A percentile compares a stretch with the other conserved stretches of the same genome.
Conservation (phyloP, 2,329 filamentous ascomycete genomes). For the Verticillium nubilum region DNA sequence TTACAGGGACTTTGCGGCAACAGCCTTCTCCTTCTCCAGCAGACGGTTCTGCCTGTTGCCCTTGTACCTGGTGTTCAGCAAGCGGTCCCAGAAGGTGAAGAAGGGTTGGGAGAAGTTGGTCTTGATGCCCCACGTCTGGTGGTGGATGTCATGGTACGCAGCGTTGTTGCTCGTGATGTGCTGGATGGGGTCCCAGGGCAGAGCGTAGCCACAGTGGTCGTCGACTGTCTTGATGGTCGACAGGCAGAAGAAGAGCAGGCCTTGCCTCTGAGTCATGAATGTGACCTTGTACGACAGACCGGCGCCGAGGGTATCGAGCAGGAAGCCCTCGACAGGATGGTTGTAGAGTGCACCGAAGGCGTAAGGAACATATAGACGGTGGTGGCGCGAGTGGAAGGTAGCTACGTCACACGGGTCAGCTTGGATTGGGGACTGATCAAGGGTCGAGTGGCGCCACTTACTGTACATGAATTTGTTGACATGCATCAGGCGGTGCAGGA, state of each 20-base stretch:
- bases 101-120: slow-evolving; percentile 87
- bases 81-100: slow-evolving; percentile 90
- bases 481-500: slow-evolving; percentile 94
- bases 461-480: slow-evolving; percentile 96
- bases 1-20: slow-evolving; percentile 5
- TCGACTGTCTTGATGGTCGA: slow-evolving; percentile 96
- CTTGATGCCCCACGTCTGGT: slow-evolving; percentile 99
- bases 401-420: slow-evolving; percentile 1
- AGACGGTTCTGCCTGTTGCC: slow-evolving; percentile 42
- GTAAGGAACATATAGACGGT: slow-evolving; percentile 95
- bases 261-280: slow-evolving; percentile 78
- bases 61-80: slow-evolving; percentile 78
- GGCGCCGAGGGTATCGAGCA: slow-evolving; percentile 85
- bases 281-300: slow-evolving; percentile 77
- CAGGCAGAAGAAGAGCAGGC: slow-evolving; percentile 82
- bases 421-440: slow-evolving; percentile 37
- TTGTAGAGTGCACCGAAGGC: slow-evolving; percentile 97
- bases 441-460: slow-evolving; percentile 59
- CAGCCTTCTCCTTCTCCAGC: slow-evolving; percentile 3
- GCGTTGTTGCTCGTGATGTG: slow-evolving; percentile 92
- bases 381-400: slow-evolving; percentile 89
- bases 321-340: slow-evolving; percentile 88
- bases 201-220: slow-evolving; percentile 93
- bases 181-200: slow-evolving; percentile 93
- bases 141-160: slow-evolving; percentile 95